Evolutionary conservation across 2,329 filamentous ascomycete species (phyloP), one percentile per base, ranked within the genome.

Genomic region (Xylaria sp.): DNA sequence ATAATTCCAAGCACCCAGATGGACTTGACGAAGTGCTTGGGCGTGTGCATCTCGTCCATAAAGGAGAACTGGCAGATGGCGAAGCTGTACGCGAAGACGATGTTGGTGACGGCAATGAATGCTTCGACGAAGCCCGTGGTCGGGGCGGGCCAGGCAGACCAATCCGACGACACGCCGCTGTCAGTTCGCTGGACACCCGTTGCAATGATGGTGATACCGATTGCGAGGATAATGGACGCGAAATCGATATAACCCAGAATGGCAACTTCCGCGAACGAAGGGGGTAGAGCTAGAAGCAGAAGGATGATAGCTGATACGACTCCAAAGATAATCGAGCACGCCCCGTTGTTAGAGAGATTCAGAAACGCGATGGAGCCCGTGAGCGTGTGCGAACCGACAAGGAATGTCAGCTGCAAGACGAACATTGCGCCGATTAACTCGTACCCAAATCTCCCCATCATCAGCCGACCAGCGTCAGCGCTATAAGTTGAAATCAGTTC

Each of bases 281-380:
- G 82, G 6, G 88, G 88, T 23, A 90, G 73, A 2, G 85, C 85
- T 31, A 86, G 80, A 4, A 87, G 63, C 63, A 89, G 83, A 46
- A 85, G 87, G 11, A 90, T 71, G 33, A 87, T 71, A 70, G 87
- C 79, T 1, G 86, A 88, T 2, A 87, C 79, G n/a, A 88, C 79
- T 13, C 83, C 85, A 74, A 87, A 90, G 1, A 87, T 80, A 69
- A 90, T 84, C 0, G 87, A 87, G 76, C 88, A 91, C 3, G 84
- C 81, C 2, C 81, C 84, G 74, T 88, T 84, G 23, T 83, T 76
- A 2, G 87, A 88, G 67, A 90, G 80, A 17, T 84, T 86, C 70
- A 89, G 88, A 79, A 90, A 84, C 66, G 87, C 88, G 72, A 90
- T 87, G 23, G 83, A 84, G 74, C 90, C 90, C 1, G 87, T 89